Conservation (phyloP, 2,329 filamentous ascomycete species). For the Scedosporium minutisporum region DNA sequence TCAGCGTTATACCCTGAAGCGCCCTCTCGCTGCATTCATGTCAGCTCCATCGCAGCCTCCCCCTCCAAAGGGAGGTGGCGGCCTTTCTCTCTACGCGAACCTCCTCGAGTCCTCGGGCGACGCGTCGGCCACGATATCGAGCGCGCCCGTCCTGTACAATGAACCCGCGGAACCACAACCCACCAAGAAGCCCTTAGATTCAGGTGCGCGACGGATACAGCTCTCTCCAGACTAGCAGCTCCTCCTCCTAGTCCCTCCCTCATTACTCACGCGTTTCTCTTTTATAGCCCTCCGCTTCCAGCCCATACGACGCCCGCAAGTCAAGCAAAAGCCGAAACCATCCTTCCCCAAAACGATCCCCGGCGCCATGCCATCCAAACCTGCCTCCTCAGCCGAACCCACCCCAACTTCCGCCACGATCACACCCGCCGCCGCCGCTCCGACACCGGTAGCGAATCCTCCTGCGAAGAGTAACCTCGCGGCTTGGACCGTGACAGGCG, state of each 20-base stretch:
- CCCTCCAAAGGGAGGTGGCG: conserved; percentile 32
- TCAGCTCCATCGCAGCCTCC: conserved; percentile 17
- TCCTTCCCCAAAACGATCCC: conserved; percentile 39
- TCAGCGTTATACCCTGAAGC: neutral
- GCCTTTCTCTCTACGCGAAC: conserved; percentile 75
- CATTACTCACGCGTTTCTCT: neutral
- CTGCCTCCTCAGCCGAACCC: conserved; percentile 18
- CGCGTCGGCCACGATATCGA: conserved; percentile 58
- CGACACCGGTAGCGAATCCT: conserved; percentile 26
- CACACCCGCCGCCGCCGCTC: conserved; percentile 22
- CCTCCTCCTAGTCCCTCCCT: neutral
- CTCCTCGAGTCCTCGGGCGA: conserved; percentile 53
- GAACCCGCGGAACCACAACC: conserved; percentile 34
- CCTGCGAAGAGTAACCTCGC: conserved; percentile 60
- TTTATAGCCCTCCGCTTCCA: conserved; percentile 69
- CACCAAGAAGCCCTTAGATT: conserved; percentile 51
- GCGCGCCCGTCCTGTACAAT: conserved; percentile 65
- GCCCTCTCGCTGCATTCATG: neutral
- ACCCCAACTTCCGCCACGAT: conserved; percentile 15
- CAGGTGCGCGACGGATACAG: conserved; percentile 16
- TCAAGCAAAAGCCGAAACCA: conserved; percentile 51
- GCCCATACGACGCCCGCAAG: conserved; percentile 69
- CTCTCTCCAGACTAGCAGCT: too few relatives aligned
- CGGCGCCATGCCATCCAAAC: conserved; percentile 18
- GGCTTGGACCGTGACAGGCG: conserved; percentile 68